phyloP scores from a whole-genome alignment of 345 rosid genomes.

The Ceriops zippeliana region DNA sequence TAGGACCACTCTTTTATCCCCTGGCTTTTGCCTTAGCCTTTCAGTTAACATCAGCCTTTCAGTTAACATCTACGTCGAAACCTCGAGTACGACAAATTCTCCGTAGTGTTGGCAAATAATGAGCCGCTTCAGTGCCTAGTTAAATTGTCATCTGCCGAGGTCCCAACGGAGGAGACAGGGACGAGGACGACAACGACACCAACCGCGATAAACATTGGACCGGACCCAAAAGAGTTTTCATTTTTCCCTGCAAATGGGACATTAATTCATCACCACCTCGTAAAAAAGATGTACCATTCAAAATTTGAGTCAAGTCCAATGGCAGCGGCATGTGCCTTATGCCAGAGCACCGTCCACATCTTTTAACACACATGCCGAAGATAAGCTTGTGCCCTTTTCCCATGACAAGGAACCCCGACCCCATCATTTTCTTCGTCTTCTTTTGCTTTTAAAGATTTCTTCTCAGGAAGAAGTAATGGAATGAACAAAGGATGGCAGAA shows the following conservation, averaged over 20 bases:
- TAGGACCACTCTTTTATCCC: no score
- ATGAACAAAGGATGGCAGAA: no score
- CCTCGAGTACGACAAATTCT: no score
- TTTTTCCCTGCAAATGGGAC: no score
- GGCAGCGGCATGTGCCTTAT: slow-evolving; percentile 8
- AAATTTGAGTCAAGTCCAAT: background rate
- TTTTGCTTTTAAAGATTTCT: background rate
- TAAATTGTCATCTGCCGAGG: background rate
- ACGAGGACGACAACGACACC: background rate
- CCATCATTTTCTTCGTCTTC: slow-evolving; percentile 2
- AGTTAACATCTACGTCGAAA: no score
- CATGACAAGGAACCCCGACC: slow-evolving; percentile 12
- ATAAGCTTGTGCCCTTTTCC: slow-evolving; percentile 1
- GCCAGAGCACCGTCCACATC: slow-evolving; percentile 10
- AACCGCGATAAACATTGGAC: background rate
- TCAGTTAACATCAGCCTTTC: no score
- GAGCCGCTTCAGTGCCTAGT: no score
- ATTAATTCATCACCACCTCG: background rate
- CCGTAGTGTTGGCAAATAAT: no score
- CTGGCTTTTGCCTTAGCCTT: no score
- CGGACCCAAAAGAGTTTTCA: no score
- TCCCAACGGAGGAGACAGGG: background rate
- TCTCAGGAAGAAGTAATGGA: background rate
- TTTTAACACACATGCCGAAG: background rate
- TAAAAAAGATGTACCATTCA: background rate